Evolutionary conservation across 148 eudicot species (phyloP).

Genomic region (Vaccinium myrtillus): DNA sequence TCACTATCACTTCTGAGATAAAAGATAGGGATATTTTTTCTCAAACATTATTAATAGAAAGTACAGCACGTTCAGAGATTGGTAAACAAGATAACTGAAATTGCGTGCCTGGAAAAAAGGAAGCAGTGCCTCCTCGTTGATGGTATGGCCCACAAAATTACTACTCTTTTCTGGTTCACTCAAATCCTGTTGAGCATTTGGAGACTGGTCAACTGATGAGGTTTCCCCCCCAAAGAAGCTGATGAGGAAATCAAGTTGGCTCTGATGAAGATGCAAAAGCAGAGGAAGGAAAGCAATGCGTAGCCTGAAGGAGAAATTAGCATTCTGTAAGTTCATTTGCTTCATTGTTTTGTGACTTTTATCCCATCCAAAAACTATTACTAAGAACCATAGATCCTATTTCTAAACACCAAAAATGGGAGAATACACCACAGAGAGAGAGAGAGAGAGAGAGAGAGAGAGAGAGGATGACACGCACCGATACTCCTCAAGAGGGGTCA

Average conservation of each 20-base stretch:
- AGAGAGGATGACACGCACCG: constrained; percentile 41
- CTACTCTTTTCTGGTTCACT: constrained; percentile 31
- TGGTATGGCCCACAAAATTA: constrained; percentile 31
- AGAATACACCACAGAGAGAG: not conserved
- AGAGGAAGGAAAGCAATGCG: constrained; percentile 72
- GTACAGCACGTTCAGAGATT: not conserved
- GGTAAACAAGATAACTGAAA: constrained; percentile 1
- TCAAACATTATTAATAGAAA: not conserved
- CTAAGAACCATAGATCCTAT: not conserved
- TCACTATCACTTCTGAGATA: not conserved
- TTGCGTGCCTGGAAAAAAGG: constrained; percentile 85
- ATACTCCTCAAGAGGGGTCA: constrained; percentile 81
- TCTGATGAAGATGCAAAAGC: constrained; percentile 93
- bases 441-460: not conserved
- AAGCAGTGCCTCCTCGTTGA: constrained; percentile 82
- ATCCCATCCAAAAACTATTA: not conserved
- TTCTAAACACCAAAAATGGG: not conserved
- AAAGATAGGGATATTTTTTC: not conserved
- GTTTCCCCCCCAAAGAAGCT: constrained; percentile 67
- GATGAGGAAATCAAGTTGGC: constrained; percentile 85
- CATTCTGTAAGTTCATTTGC: not conserved
- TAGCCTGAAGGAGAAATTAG: constrained; percentile 46
- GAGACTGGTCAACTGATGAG: constrained; percentile 33
- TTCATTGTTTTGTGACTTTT: not conserved
- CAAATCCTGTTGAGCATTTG: constrained; percentile 30